phyloP scores from a whole-genome alignment of 2,329 filamentous ascomycete genomes.

The Peltaster fructicola region DNA sequence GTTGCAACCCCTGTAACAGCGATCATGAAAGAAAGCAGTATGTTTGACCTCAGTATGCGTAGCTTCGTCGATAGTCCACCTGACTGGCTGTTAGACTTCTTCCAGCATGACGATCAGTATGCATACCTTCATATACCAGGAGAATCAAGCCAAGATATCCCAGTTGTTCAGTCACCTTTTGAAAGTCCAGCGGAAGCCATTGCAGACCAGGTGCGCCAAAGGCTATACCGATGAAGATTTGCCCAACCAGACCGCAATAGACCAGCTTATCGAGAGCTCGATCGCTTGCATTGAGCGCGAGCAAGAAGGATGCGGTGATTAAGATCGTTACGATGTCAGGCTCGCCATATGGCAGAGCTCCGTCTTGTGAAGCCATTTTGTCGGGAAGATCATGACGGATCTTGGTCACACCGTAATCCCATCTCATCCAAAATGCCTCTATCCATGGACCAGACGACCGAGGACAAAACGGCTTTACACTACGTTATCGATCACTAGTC shows the following conservation, averaged over 20 bases:
- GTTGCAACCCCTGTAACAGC: conserved; percentile 46
- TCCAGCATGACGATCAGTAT: conserved; percentile 8
- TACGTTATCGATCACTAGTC: no score
- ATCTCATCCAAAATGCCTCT: no score
- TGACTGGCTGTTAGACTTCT: conserved; percentile 9
- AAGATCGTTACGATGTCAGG: conserved; percentile 38
- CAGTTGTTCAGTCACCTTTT: conserved; percentile 43
- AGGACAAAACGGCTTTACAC: no score
- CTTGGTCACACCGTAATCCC: no score
- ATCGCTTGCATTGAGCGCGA: conserved; percentile 10
- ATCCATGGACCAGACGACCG: no score
- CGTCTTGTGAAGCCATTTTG: no score
- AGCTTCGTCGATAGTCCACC: conserved; percentile 42
- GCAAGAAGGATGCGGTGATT: conserved; percentile 41
- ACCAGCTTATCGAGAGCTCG: conserved; percentile 28
- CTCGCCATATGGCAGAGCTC: conserved; percentile 12
- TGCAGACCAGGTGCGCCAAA: conserved; percentile 50
- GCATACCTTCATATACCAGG: conserved; percentile 49
- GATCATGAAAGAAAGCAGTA: conserved; percentile 41
- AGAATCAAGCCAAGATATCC: conserved; percentile 59
- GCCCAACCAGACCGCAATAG: conserved; percentile 55
- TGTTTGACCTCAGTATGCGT: conserved; percentile 38
- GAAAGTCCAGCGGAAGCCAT: conserved; percentile 35
- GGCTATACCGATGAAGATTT: conserved; percentile 51
- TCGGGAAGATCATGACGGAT: no score